Percentiles rank a stretch among this genome's conserved stretches.
Conservation (phyloP, 1,139 yeast genomes). For the Saccharomyces hybrid region DNA sequence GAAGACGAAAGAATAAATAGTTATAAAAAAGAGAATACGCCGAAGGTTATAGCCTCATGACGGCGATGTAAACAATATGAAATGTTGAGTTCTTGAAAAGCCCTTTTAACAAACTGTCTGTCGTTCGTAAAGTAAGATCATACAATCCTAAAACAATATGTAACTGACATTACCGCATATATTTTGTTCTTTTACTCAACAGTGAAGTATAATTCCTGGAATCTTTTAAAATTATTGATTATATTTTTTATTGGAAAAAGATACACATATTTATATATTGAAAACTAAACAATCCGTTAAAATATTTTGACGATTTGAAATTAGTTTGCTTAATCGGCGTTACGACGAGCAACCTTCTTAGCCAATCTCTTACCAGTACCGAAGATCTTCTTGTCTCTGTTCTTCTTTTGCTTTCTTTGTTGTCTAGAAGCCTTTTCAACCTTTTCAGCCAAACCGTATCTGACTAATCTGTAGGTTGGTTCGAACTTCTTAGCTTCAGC, state of each 20-base stretch:
- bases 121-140: not conserved
- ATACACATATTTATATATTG: not conserved
- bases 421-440: slow-evolving; percentile 98
- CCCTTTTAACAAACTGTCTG: no score
- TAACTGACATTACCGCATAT: no score
- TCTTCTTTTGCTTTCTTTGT: slow-evolving; percentile 99
- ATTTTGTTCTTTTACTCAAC: no score
- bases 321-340: slow-evolving; percentile 35
- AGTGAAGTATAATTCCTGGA: no score
- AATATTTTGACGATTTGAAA: not conserved
- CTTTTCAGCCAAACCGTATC: slow-evolving; percentile 96
- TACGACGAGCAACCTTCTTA: slow-evolving; percentile 70
- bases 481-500: slow-evolving; percentile 98
- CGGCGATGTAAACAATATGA: no score
- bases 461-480: slow-evolving; percentile 98
- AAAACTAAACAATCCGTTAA: not conserved
- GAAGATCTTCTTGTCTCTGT: slow-evolving; percentile 98
- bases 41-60: no score
- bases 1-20: no score
- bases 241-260: slow-evolving; percentile 1
- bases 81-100: not conserved
- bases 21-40: no score
- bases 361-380: slow-evolving; percentile 97
- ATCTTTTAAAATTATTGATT: not conserved
- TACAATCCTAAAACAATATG: no score